Evolutionary conservation across 192 early-diverging fungal genomes (phyloP).

Genomic region (Chytriomyces sp.): DNA sequence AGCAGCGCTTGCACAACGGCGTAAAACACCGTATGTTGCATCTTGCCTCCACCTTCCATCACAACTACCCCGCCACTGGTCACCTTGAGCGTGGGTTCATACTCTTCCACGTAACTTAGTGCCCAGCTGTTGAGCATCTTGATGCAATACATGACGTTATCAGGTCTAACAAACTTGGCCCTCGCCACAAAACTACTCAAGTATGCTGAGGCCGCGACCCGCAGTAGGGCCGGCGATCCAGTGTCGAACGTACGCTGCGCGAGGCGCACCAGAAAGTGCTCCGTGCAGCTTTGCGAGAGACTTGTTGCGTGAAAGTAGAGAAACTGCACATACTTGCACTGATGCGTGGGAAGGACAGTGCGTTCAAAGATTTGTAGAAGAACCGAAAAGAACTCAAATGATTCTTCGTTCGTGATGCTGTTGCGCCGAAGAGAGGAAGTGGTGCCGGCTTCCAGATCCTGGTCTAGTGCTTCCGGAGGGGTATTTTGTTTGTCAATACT

Average conservation of each 20-base stretch:
- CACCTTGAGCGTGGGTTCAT: not conserved
- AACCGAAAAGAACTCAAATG: conserved; percentile 60
- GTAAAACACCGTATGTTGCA: conserved; percentile 81
- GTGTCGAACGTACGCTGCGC: conserved; percentile 61
- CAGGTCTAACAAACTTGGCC: conserved; percentile 72
- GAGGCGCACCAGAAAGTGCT: conserved; percentile 79
- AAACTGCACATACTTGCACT: conserved; percentile 91
- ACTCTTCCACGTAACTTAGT: conserved; percentile 63
- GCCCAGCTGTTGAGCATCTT: conserved; percentile 71
- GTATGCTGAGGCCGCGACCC: conserved; percentile 81
- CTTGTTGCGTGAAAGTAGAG: conserved; percentile 82
- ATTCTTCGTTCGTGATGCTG: conserved; percentile 33
- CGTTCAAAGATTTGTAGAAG: conserved; percentile 80
- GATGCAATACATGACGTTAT: conserved; percentile 66
- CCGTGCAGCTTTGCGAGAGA: conserved; percentile 66
- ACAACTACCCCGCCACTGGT: not conserved
- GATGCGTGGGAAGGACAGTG: conserved; percentile 81
- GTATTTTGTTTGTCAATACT: no score
- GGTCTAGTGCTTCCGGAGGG: no score
- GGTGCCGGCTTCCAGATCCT: no score
- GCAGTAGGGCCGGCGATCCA: conserved; percentile 63
- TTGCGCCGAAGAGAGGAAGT: no score
- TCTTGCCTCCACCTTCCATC: conserved; percentile 48
- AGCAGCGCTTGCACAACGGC: conserved; percentile 83
- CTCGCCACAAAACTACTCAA: conserved; percentile 85